Conservation (phyloP, 768 basidiomycete species). For the Auricularia auricula-judae region DNA sequence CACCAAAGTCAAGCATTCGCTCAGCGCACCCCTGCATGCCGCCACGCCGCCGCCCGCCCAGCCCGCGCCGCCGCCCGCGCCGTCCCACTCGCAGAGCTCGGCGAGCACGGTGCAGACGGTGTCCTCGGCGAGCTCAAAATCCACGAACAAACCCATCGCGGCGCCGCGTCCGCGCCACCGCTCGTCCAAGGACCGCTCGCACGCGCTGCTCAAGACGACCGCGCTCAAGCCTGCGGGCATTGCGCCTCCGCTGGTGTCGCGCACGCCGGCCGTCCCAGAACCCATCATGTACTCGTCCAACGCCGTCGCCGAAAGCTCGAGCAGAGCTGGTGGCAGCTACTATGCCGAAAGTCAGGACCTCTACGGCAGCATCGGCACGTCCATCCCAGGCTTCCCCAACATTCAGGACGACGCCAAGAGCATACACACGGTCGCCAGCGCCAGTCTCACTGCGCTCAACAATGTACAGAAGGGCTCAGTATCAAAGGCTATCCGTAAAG, state of each 20-base stretch:
- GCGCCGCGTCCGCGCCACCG: slow-evolving; percentile 29
- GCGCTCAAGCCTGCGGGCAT: slow-evolving; percentile 33
- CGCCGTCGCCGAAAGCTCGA: slow-evolving; percentile 49
- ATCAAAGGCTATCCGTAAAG: slow-evolving; percentile 70
- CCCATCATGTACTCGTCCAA: slow-evolving; percentile 46
- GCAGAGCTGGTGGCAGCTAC: slow-evolving; percentile 38
- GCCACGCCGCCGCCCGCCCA: slow-evolving; percentile 8
- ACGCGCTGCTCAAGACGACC: slow-evolving; percentile 41
- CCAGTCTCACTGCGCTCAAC: slow-evolving; percentile 29
- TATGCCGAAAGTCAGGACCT: slow-evolving; percentile 23
- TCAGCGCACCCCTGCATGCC: slow-evolving; percentile 31
- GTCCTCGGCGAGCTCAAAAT: neutral
- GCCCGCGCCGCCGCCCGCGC: slow-evolving; percentile 9
- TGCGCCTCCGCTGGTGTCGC: slow-evolving; percentile 70
- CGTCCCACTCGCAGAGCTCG: slow-evolving; percentile 14
- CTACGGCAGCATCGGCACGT: slow-evolving; percentile 40
- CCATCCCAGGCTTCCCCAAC: slow-evolving; percentile 78
- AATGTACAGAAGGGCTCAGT: slow-evolving; percentile 51
- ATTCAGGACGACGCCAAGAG: slow-evolving; percentile 87
- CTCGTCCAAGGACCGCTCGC: slow-evolving; percentile 43
- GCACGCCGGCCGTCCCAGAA: slow-evolving; percentile 78
- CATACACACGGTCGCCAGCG: slow-evolving; percentile 49
- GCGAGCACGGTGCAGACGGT: slow-evolving; percentile 20
- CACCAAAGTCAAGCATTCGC: slow-evolving; percentile 70
- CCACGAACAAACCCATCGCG: slow-evolving; percentile 1